Base-by-base conservation (phyloP, 345 rosid genomes). In the Excoecaria cochinchinensis region DNA sequence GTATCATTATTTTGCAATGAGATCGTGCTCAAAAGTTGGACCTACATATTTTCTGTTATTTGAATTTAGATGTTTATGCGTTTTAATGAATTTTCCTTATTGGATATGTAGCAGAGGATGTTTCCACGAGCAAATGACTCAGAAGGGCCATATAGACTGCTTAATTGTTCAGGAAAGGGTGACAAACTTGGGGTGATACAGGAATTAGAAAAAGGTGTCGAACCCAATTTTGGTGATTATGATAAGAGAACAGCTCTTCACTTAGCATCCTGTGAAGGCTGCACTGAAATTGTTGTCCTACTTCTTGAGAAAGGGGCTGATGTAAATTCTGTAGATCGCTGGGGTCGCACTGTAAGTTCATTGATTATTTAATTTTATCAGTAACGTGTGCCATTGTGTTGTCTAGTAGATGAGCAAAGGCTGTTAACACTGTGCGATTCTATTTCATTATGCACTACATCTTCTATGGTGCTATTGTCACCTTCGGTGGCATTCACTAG, bases 181-280 rank as follows among this genome's bases (percentile, higher is more conserved):
- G 88, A 88, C 70, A 85, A 61, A 70, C 77, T 71, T 4, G 90
- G 93, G 17, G 91, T 88, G 38, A 65, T 86, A 68, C 84, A 83
- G 78, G 91, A 88, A 66, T 57, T 86, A 58, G 85, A 85, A 68
- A 88, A 85, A 77, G 89, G 90, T 0, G 89, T 82, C 17, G 62
- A 83, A 50, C 87, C 87, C 38, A 85, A 84, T 73, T 77, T 83
- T 51, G 83, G 81, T 15, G 91, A 90, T 74, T 90, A 90, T 66
- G 89, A 90, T 60, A 84, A 75, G 85, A 85, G 91, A 70, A 88
- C 94, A 22, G 94, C 91, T 70, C 91, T 90, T 76, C 91, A 86
- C 84, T 80, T 88, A 71, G 90, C 94, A 11, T 82, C 90, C 19
- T 86, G 84, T 46, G 90, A 88, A 82, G 94, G 90, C 46, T 86